Evolutionary conservation across 208 protist species (phyloP), one percentile per base, ranked within the genome.

Genomic region (Vickermania spadyakhi): DNA sequence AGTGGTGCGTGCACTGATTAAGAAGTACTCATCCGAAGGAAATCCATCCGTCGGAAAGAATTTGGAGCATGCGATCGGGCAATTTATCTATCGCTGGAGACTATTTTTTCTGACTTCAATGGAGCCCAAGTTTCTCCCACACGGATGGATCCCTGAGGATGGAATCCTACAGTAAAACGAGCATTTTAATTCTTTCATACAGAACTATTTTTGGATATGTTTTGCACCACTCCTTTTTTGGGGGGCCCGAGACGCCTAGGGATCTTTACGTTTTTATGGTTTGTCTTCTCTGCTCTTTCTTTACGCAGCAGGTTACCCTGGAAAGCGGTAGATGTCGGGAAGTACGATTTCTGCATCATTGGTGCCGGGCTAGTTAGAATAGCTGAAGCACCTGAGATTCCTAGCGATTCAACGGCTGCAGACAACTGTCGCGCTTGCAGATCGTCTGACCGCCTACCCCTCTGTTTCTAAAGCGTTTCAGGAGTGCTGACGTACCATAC

Each of bases 391-490:
- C 31, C 68, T 93, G 28, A 79, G 68, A 3, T 45, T 82, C 7
- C 68, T 88, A 13, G 81, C 82, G 0, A 89, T 93, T 61, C 66
- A 76, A 52, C 69, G 77, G 25, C 30, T 62, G 11, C 77, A 89
- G 27, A 77, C 74, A 0, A 78, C 71, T 4, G 77, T 75, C 59
- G 80, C 89, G 29, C 70, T 93, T 14, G 71, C 68, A n/a, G 70
- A 86, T 51, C 68, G 78, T 2, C 73, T 89, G 49, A 86, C 79
- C 14, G 82, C 79, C 7, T 89, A 89, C 68, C 86, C 86, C 21
- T 72, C 86, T 26, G 76, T 89, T 21, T 86, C 86, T 0, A 77
- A 93, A 69, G 86, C 73, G 2, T 89, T 93, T 56, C 82, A 86
- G 58, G 82, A 93, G 75, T 93, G 86, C 52, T 65, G 87, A 56